Conservation (phyloP, 2,329 filamentous ascomycete genomes). For the Ilyonectria robusta region DNA sequence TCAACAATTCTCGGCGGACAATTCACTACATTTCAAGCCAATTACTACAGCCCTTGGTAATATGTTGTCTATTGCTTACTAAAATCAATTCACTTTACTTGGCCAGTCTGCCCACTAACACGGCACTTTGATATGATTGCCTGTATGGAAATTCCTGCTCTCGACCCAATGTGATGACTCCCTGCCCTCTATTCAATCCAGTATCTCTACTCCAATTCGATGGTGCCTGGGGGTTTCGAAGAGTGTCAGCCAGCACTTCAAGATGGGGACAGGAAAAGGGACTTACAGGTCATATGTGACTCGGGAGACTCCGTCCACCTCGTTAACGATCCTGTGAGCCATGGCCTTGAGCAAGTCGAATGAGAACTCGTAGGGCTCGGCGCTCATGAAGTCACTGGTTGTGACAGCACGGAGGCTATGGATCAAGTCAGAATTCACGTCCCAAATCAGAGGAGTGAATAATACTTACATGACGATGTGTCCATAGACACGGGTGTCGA, state of each 20-base stretch:
- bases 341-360: conserved; percentile 4
- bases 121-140: not conserved
- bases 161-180: not conserved
- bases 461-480: conserved; percentile 14
- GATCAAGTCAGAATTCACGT: not conserved
- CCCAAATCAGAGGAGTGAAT: not conserved
- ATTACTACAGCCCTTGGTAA: no score
- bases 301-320: conserved; percentile 19
- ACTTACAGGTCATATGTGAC: conserved; percentile 2
- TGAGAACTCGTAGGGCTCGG: conserved; percentile 15
- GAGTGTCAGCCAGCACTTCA: not conserved
- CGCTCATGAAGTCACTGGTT: conserved; percentile 16
- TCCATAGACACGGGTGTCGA: conserved; percentile 24
- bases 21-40: no score
- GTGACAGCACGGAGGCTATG: conserved; percentile 7
- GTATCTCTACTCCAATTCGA: not conserved
- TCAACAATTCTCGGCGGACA: no score
- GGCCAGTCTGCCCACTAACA: not conserved
- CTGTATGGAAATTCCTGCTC: not conserved
- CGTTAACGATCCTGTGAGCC: conserved; percentile 16
- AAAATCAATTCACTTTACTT: not conserved
- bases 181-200: not conserved
- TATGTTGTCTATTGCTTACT: not conserved
- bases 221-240: not conserved
- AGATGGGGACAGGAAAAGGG: not conserved